A percentile compares a stretch with the other conserved stretches of the same genome.
These are phyloP conservation scores for Macroventuria anomochaeta DNA, from an alignment of 2,329 filamentous ascomycete species.

Conservation along the genomic window DNA sequence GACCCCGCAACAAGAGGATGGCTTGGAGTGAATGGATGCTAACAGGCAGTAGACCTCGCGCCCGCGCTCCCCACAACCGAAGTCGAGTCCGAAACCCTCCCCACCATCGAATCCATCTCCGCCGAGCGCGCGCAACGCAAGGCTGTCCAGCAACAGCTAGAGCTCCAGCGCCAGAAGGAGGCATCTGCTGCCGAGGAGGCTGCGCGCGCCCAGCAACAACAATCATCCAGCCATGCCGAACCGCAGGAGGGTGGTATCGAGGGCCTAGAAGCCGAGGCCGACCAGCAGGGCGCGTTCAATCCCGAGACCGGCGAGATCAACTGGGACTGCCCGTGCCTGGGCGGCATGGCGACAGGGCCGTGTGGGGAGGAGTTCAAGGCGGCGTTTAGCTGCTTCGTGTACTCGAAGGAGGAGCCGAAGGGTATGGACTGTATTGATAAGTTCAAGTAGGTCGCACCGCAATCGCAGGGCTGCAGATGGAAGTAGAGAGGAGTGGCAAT, in stretches of 20 bases:
- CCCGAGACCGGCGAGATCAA: slow-evolving; percentile 99
- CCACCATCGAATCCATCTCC: slow-evolving; percentile 54
- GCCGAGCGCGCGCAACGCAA: slow-evolving; percentile 50
- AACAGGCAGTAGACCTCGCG: slow-evolving; percentile 23
- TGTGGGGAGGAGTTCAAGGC: slow-evolving; percentile 95
- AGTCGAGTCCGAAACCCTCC: slow-evolving; percentile 50
- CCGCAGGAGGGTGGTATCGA: slow-evolving; percentile 51
- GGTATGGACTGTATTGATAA: slow-evolving; percentile 97
- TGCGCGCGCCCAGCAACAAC: slow-evolving; percentile 18
- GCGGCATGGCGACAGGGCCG: slow-evolving; percentile 94
- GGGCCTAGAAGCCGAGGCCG: slow-evolving; percentile 79
- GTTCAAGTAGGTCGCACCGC: slow-evolving; percentile 75
- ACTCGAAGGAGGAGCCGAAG: slow-evolving; percentile 91
- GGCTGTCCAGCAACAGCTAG: slow-evolving; percentile 38
- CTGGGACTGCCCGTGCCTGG: slow-evolving; percentile 98
- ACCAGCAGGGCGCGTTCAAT: slow-evolving; percentile 91
- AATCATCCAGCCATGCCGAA: slow-evolving; percentile 20
- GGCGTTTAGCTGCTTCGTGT: slow-evolving; percentile 99
- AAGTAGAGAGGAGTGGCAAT: neutral
- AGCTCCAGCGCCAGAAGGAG: slow-evolving; percentile 35
- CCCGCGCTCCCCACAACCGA: slow-evolving; percentile 50
- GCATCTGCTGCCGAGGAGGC: slow-evolving; percentile 12
- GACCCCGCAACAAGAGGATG: slow-evolving; percentile 35
- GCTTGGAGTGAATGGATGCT: neutral
- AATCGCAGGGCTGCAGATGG: neutral